Conservation (phyloP, 2,329 filamentous ascomycete genomes). For the Didymella arachidicola region DNA sequence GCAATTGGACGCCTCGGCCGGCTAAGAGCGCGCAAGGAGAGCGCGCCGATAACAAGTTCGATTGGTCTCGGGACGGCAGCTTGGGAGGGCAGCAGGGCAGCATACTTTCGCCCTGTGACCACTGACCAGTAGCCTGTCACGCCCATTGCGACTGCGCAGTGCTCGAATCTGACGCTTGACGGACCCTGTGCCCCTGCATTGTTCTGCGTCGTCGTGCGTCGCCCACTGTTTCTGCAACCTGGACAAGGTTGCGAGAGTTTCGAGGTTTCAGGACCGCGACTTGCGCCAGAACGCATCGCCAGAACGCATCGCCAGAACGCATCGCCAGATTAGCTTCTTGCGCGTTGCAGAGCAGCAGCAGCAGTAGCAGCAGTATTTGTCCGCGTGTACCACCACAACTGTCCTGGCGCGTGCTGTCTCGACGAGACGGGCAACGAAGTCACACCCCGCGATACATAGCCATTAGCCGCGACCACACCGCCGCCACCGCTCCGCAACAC, state of each 20-base stretch:
- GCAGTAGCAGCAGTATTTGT: constrained; percentile 11
- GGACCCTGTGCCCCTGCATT: constrained; percentile 29
- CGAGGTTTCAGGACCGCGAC: constrained; percentile 6
- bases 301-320: constrained; percentile 11
- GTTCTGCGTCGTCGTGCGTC: constrained; percentile 27
- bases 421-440: constrained; percentile 33
- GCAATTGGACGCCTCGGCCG: constrained; percentile 32
- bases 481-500: constrained; percentile 4
- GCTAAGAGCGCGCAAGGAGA: constrained; percentile 34
- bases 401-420: constrained; percentile 20
- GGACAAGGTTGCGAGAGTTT: constrained; percentile 7
- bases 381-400: constrained; percentile 28
- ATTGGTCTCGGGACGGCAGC: constrained; percentile 28
- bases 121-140: constrained; percentile 35
- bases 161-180: constrained; percentile 25
- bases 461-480: constrained; percentile 1
- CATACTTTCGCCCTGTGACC: constrained; percentile 36
- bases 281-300: constrained; percentile 13
- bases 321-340: constrained; percentile 26
- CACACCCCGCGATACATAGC: constrained; percentile 24
- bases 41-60: constrained; percentile 29
- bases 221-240: constrained; percentile 20
- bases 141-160: constrained; percentile 26
- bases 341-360: constrained; percentile 14
- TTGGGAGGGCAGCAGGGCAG: constrained; percentile 11